Conservation (phyloP, 306 rosid species). For the Trifolium pratense region DNA sequence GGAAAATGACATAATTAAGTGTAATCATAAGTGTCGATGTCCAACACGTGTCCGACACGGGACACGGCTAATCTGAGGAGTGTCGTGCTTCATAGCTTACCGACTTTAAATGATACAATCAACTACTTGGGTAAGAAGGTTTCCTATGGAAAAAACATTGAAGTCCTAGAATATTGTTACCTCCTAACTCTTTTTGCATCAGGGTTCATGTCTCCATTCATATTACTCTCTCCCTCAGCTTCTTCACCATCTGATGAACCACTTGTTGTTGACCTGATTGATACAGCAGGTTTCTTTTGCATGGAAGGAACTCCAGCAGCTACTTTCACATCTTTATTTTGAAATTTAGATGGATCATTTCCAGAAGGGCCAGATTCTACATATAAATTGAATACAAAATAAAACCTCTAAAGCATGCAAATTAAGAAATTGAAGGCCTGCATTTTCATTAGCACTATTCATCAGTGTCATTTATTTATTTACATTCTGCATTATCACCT, state of each 20-base stretch:
- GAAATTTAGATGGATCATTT: slow-evolving; percentile 59
- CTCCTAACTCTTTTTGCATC: slow-evolving; percentile 92
- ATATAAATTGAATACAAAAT: slow-evolving; percentile 7
- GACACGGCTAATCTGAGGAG: too few species aligned
- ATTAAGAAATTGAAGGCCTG: too few species aligned
- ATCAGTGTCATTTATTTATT: too few species aligned
- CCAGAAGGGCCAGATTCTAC: slow-evolving; percentile 58
- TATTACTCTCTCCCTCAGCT: slow-evolving; percentile 76
- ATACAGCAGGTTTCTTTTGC: slow-evolving; percentile 52
- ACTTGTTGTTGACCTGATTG: slow-evolving; percentile 60
- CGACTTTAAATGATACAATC: neutral
- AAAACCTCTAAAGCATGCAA: too few species aligned
- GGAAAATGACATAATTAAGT: too few species aligned
- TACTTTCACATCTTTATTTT: slow-evolving; percentile 60
- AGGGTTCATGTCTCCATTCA: slow-evolving; percentile 62
- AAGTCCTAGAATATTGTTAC: slow-evolving; percentile 48
- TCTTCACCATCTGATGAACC: slow-evolving; percentile 95
- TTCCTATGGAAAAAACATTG: slow-evolving; percentile 27
- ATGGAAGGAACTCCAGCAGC: slow-evolving; percentile 46
- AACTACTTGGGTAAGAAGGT: neutral
- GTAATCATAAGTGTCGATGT: too few species aligned
- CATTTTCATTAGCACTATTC: too few species aligned
- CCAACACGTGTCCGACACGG: too few species aligned
- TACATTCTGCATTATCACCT: too few species aligned
- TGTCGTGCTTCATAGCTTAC: too few species aligned